Conservation (phyloP, 2,329 filamentous ascomycete genomes). For the Sphaerulina musiva region DNA sequence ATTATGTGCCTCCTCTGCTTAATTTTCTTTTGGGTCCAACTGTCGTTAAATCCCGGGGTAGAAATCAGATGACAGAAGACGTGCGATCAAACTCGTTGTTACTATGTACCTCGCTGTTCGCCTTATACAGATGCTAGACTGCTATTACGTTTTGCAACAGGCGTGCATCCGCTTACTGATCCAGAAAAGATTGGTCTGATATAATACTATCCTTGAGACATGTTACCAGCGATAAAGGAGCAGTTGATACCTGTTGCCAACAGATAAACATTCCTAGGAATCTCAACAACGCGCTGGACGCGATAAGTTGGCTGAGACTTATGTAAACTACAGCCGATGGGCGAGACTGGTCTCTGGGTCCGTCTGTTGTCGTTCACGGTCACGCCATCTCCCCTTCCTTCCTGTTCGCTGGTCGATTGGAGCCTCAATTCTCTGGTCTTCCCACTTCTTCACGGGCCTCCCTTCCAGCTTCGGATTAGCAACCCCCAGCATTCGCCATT, state of each 20-base stretch:
- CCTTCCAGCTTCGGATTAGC: slow-evolving; percentile 14
- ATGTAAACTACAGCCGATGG: not conserved
- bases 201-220: too few relatives aligned
- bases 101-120: too few relatives aligned
- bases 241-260: not conserved
- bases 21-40: too few relatives aligned
- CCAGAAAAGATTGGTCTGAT: too few relatives aligned
- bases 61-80: too few relatives aligned
- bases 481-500: slow-evolving; percentile 45
- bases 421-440: slow-evolving; percentile 1
- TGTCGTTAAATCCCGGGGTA: too few relatives aligned
- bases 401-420: not conserved
- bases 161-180: too few relatives aligned
- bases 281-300: not conserved
- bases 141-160: too few relatives aligned
- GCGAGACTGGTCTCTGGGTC: not conserved
- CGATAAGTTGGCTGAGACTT: not conserved
- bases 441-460: slow-evolving; percentile 4
- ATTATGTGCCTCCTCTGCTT: too few relatives aligned
- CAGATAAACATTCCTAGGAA: too few relatives aligned
- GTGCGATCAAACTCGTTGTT: too few relatives aligned
- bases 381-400: slow-evolving; percentile 7
- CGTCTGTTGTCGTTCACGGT: not conserved
- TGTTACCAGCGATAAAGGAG: not conserved
- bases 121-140: too few relatives aligned